Conservation (phyloP, 345 rosid species). For the Erucastrum elatum region DNA sequence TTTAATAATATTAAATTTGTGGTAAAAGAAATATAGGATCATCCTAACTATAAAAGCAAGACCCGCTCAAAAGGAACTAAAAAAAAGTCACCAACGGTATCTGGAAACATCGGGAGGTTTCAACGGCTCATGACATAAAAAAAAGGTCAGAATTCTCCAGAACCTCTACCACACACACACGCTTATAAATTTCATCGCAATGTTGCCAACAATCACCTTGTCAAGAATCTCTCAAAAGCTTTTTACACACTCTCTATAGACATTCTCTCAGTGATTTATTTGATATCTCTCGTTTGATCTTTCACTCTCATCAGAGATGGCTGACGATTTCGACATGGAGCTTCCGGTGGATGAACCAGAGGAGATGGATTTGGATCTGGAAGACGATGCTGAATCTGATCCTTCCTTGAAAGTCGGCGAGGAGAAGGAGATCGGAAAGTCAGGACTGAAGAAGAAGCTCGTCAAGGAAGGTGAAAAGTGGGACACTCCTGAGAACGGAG, state of each 20-base stretch:
- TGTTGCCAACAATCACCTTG: neutral
- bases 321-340: slow-evolving; percentile 57
- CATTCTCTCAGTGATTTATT: neutral
- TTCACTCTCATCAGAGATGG: slow-evolving; percentile 34
- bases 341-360: slow-evolving; percentile 32
- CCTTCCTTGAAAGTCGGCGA: slow-evolving; percentile 44
- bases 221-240: neutral
- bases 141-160: slow-evolving; percentile 9
- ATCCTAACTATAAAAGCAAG: neutral
- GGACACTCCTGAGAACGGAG: slow-evolving; percentile 65
- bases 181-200: slow-evolving; percentile 11
- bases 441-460: slow-evolving; percentile 73
- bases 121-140: neutral
- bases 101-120: slow-evolving; percentile 25
- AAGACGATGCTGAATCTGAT: slow-evolving; percentile 30
- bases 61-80: slow-evolving; percentile 1
- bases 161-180: neutral
- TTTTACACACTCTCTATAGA: neutral
- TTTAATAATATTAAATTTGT: no score
- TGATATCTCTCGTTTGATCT: neutral
- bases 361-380: slow-evolving; percentile 52
- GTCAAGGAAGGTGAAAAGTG: slow-evolving; percentile 67
- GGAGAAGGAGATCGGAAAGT: slow-evolving; percentile 69
- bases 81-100: neutral
- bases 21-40: no score